These are phyloP conservation scores for Starmerella tilneyi DNA, from an alignment of 805 yeast genomes.

Conservation along the genomic window DNA sequence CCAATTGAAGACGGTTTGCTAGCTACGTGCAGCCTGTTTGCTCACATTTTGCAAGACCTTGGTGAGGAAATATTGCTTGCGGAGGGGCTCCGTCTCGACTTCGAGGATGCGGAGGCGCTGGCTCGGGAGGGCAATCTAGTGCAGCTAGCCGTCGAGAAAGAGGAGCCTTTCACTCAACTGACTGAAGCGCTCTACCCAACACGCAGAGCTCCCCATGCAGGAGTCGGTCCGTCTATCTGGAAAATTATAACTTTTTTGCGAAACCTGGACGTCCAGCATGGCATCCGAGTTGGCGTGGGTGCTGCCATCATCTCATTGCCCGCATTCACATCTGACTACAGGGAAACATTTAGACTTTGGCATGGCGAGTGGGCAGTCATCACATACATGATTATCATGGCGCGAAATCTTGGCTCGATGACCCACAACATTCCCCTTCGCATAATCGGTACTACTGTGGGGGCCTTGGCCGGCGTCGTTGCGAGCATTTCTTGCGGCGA, in stretches of 20 bases:
- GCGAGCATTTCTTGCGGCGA: conserved; percentile 38
- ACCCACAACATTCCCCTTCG: conserved; percentile 47
- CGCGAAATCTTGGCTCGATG: conserved; percentile 75
- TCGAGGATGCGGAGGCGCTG: background rate
- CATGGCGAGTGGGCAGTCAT: conserved; percentile 78
- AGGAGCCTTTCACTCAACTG: conserved; percentile 12
- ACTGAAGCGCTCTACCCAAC: conserved; percentile 20
- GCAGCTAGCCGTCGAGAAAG: background rate
- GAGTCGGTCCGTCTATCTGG: conserved; percentile 30
- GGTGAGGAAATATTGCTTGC: conserved; percentile 42
- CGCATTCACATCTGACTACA: conserved; percentile 52
- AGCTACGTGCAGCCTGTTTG: conserved; percentile 73
- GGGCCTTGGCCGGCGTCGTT: conserved; percentile 51
- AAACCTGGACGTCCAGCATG: conserved; percentile 63
- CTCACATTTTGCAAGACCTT: conserved; percentile 52
- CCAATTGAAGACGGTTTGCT: conserved; percentile 71
- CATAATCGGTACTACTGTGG: conserved; percentile 62
- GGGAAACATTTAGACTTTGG: conserved; percentile 50
- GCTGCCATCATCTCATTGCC: conserved; percentile 54
- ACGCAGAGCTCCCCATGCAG: conserved; percentile 14
- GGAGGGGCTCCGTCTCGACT: background rate
- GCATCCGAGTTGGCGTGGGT: conserved; percentile 69
- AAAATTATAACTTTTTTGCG: conserved; percentile 40
- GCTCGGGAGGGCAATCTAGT: background rate
- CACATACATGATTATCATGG: conserved; percentile 76